Evolutionary conservation across 495 filamentous ascomycete genomes (phyloP).

Genomic region (Pyronema domesticum): DNA sequence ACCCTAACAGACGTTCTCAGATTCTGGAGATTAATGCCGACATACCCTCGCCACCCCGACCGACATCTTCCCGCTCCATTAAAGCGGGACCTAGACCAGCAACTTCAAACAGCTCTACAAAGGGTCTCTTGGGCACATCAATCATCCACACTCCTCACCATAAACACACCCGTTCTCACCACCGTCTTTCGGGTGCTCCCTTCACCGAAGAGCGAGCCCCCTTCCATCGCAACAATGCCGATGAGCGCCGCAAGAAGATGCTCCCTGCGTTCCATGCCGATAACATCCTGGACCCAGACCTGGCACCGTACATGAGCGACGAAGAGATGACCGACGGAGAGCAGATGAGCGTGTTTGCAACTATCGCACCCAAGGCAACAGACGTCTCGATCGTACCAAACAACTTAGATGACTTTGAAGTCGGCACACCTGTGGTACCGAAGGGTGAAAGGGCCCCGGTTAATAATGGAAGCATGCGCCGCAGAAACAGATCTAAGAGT

Average conservation of each 20-base stretch:
- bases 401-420: background rate
- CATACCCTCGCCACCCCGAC: slow-evolving; percentile 50
- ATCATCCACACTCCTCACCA: slow-evolving; percentile 45
- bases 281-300: slow-evolving; percentile 92
- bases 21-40: slow-evolving; percentile 79
- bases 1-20: slow-evolving; percentile 63
- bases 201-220: slow-evolving; percentile 54
- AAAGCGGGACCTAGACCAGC: slow-evolving; percentile 58
- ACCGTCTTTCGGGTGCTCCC: slow-evolving; percentile 35
- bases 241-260: slow-evolving; percentile 46
- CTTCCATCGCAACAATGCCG: slow-evolving; percentile 56
- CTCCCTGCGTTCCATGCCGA: slow-evolving; percentile 90
- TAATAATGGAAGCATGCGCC: background rate
- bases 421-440: background rate
- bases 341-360: slow-evolving; percentile 68
- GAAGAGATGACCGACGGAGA: slow-evolving; percentile 84
- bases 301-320: slow-evolving; percentile 90
- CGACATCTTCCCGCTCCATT: slow-evolving; percentile 85
- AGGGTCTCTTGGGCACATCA: slow-evolving; percentile 1
- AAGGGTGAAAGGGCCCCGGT: background rate
- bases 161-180: slow-evolving; percentile 48
- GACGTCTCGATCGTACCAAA: slow-evolving; percentile 1
- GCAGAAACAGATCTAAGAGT: slow-evolving; percentile 13
- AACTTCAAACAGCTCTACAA: slow-evolving; percentile 32
- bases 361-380: slow-evolving; percentile 31